Percentiles rank a stretch among this genome's conserved stretches.
Conservation (phyloP, 2,329 filamentous ascomycete species). For the Pyrenochaeta sp. region DNA sequence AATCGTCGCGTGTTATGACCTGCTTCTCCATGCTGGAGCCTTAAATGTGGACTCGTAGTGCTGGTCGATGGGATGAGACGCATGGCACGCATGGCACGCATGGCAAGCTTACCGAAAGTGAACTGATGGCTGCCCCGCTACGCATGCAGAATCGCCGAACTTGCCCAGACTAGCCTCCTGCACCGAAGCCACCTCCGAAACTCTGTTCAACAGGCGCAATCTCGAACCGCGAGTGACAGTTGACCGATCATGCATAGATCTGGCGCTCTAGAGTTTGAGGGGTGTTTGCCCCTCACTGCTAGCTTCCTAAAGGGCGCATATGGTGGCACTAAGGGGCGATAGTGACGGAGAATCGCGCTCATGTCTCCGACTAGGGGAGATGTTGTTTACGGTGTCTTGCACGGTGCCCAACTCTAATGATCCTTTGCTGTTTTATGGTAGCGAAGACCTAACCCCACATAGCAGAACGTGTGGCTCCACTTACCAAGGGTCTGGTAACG, state of each 20-base stretch:
- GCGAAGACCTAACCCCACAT: background rate
- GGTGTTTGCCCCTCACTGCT: background rate
- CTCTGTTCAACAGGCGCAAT: background rate
- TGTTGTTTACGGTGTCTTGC: background rate
- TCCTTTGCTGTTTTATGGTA: background rate
- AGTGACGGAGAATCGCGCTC: background rate
- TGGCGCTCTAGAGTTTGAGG: background rate
- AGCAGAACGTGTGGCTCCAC: background rate
- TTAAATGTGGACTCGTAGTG: constrained; percentile 1
- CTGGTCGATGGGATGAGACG: constrained; percentile 3
- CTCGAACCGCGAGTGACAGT: background rate
- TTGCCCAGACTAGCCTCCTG: constrained; percentile 1
- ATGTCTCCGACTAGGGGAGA: background rate
- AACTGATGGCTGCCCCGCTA: background rate
- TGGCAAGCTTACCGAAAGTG: background rate
- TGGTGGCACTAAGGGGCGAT: background rate
- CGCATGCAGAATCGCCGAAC: background rate
- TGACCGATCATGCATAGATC: background rate
- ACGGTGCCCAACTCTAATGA: background rate
- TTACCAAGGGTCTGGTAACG: background rate
- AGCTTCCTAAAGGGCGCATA: background rate
- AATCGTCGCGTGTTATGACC: constrained; percentile 2
- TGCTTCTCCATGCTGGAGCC: background rate
- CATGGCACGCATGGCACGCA: background rate
- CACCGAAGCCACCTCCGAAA: constrained; percentile 9